These are phyloP conservation scores for Harrya chromipes DNA, from an alignment of 768 basidiomycete genomes.

Conservation along the genomic window DNA sequence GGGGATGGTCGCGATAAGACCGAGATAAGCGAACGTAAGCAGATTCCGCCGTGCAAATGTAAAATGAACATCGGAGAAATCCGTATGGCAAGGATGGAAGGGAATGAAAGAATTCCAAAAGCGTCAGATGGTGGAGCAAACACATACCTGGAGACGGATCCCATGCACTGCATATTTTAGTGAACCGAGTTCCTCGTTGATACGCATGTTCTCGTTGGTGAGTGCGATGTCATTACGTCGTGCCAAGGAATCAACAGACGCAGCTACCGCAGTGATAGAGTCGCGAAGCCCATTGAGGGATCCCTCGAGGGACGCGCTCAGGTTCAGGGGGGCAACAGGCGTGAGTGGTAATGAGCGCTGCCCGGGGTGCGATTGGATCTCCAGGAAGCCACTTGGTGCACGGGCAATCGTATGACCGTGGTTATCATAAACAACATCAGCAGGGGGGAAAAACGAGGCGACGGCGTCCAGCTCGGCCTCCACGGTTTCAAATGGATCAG, in stretches of 20 bases:
- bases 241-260: slow-evolving; percentile 57
- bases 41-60: slow-evolving; percentile 4
- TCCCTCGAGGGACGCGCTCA: slow-evolving; percentile 62
- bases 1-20: slow-evolving; percentile 10
- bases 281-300: slow-evolving; percentile 56
- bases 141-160: slow-evolving; percentile 70
- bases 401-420: slow-evolving; percentile 13
- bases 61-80: slow-evolving; percentile 7
- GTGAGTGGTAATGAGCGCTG: slow-evolving; percentile 30
- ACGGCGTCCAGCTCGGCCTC: slow-evolving; percentile 25
- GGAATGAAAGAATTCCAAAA: background rate
- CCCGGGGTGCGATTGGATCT: slow-evolving; percentile 20
- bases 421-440: slow-evolving; percentile 29
- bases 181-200: slow-evolving; percentile 71
- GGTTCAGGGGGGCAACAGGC: slow-evolving; percentile 58
- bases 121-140: background rate
- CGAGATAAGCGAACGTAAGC: slow-evolving; percentile 12
- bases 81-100: background rate
- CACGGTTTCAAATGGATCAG: slow-evolving; percentile 18
- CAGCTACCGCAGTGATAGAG: slow-evolving; percentile 56
- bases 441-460: slow-evolving; percentile 22
- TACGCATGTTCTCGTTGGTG: slow-evolving; percentile 65
- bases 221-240: slow-evolving; percentile 63
- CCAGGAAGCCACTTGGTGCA: slow-evolving; percentile 17
- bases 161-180: slow-evolving; percentile 70